Conservation (phyloP, 768 basidiomycete genomes). For the Suillus cothurnatus region DNA sequence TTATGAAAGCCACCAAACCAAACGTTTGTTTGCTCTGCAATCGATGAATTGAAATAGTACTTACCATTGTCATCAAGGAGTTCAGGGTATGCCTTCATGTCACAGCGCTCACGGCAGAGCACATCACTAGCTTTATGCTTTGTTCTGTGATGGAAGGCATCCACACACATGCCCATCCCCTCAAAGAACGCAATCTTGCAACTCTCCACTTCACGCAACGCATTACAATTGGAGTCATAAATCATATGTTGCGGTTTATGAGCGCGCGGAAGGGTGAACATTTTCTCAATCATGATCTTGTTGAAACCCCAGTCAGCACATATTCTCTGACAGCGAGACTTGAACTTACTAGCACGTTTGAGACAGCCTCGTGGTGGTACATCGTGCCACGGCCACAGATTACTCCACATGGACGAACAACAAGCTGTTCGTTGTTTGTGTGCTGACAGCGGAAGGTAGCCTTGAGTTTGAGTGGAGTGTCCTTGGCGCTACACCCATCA, state of each 20-base stretch:
- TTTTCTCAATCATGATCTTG: too few species aligned
- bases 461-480: slow-evolving; percentile 5
- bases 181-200: slow-evolving; percentile 11
- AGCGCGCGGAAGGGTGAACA: too few species aligned
- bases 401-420: slow-evolving; percentile 37
- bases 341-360: slow-evolving; percentile 20
- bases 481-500: background rate
- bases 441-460: slow-evolving; percentile 29
- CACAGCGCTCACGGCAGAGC: slow-evolving; percentile 28
- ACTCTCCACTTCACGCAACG: too few species aligned
- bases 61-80: background rate
- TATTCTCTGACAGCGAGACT: too few species aligned
- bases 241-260: too few species aligned
- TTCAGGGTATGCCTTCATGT: background rate
- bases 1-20: slow-evolving; percentile 39
- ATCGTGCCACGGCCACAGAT: slow-evolving; percentile 26
- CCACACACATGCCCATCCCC: slow-evolving; percentile 31
- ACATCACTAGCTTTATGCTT: slow-evolving; percentile 13
- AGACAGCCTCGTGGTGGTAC: slow-evolving; percentile 12
- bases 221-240: too few species aligned
- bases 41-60: slow-evolving; percentile 41
- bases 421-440: slow-evolving; percentile 17
- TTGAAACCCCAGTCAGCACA: too few species aligned
- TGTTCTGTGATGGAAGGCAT: slow-evolving; percentile 40
- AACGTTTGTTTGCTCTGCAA: slow-evolving; percentile 36